These are phyloP conservation scores for Fusarium sp. DNA, from an alignment of 2,329 filamentous ascomycete species.

Conservation along the genomic window DNA sequence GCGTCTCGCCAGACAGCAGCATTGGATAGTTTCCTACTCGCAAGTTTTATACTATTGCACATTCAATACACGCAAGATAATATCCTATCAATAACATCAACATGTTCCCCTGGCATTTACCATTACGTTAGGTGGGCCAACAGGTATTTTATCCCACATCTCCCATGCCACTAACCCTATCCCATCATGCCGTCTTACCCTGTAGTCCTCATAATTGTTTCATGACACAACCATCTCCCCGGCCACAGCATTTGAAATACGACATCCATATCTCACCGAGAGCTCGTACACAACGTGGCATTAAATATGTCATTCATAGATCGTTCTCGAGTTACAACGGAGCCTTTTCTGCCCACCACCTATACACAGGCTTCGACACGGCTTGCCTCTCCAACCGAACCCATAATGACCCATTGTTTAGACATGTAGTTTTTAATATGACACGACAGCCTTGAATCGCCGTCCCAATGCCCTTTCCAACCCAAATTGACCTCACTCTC, in stretches of 20 bases:
- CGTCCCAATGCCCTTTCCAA: conserved; percentile 45
- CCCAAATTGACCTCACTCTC: conserved; percentile 43
- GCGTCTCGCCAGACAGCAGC: no score
- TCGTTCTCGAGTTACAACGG: conserved; percentile 45
- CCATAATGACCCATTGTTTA: conserved; percentile 41
- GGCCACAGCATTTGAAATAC: background rate
- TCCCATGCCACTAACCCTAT: background rate
- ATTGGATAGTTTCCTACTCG: no score
- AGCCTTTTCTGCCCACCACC: conserved; percentile 22
- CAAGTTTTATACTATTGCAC: no score
- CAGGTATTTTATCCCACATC: background rate
- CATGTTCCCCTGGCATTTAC: no score
- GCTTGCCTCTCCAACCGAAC: conserved; percentile 29
- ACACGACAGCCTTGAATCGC: conserved; percentile 45
- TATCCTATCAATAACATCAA: no score
- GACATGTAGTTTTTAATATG: conserved; percentile 41
- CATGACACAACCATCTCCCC: background rate
- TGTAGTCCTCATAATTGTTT: background rate
- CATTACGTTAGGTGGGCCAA: background rate
- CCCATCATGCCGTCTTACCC: background rate
- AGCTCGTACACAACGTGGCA: conserved; percentile 21
- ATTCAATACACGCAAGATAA: no score
- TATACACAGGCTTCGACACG: conserved; percentile 27
- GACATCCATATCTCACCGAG: background rate
- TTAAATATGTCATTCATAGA: conserved; percentile 50